Percentiles rank a stretch among this genome's conserved stretches.
These are phyloP conservation scores for Pythium grandisporangium DNA, from an alignment of 352 stramenopile species.

Conservation along the genomic window DNA sequence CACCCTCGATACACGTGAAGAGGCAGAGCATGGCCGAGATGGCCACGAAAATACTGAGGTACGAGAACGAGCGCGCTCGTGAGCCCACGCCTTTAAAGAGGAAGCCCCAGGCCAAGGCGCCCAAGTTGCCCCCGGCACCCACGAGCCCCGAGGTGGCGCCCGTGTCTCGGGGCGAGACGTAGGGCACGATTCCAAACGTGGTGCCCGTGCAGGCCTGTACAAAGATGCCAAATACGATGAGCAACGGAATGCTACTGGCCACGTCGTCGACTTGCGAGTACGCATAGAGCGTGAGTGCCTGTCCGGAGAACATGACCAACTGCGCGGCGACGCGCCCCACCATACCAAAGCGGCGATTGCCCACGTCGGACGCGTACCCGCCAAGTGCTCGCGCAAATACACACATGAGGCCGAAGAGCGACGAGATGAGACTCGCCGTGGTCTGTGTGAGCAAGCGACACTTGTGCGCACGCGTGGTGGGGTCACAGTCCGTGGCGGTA, in stretches of 20 bases:
- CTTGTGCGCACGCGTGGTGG: slow-evolving; percentile 8
- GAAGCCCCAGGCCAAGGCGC: slow-evolving; percentile 31
- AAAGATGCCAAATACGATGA: slow-evolving; percentile 89
- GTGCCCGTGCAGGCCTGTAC: slow-evolving; percentile 60
- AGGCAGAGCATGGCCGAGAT: slow-evolving; percentile 6
- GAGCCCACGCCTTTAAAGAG: slow-evolving; percentile 30
- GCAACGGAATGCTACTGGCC: slow-evolving; percentile 47
- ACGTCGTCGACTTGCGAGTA: slow-evolving; percentile 55
- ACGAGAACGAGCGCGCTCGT: slow-evolving; percentile 22
- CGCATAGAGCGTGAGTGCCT: slow-evolving; percentile 77
- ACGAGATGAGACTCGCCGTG: slow-evolving; percentile 72
- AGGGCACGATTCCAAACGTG: slow-evolving; percentile 54
- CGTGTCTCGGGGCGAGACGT: slow-evolving; percentile 29
- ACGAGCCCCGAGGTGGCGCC: slow-evolving; percentile 39
- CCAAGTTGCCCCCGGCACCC: slow-evolving; percentile 41
- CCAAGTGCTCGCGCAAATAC: slow-evolving; percentile 87
- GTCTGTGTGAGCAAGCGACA: slow-evolving; percentile 29
- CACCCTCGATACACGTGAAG: slow-evolving; percentile 7
- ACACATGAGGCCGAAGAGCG: slow-evolving; percentile 92
- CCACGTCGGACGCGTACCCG: slow-evolving; percentile 73
- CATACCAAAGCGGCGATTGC: slow-evolving; percentile 76
- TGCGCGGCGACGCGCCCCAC: slow-evolving; percentile 78
- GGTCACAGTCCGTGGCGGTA: slow-evolving; percentile 33
- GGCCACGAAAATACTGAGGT: slow-evolving; percentile 28
- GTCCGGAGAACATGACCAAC: slow-evolving; percentile 49